phyloP scores from a whole-genome alignment of 192 early-diverging fungal genomes.

The Linnemannia schmuckeri region DNA sequence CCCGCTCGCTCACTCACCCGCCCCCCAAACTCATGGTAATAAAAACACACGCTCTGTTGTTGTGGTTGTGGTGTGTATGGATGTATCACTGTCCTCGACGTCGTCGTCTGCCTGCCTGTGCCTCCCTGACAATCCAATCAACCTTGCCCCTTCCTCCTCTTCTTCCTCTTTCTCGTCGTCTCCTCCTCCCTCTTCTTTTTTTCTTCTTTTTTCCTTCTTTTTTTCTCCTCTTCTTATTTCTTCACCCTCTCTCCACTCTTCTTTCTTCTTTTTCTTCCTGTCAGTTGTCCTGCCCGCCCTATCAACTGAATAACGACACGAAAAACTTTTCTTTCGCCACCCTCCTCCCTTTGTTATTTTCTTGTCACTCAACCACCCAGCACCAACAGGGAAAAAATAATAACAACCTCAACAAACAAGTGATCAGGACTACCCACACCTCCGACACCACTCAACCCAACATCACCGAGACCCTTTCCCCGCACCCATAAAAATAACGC shows the following conservation, averaged over 20 bases:
- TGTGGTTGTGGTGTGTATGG: background rate
- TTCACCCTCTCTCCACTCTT: background rate
- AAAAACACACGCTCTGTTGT: background rate
- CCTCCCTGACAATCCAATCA: background rate
- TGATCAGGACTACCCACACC: background rate
- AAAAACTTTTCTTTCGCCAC: background rate
- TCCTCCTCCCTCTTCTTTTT: background rate
- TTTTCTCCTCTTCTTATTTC: background rate
- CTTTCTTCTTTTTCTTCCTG: conserved; percentile 1
- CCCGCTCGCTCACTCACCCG: too few species aligned
- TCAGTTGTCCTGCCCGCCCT: background rate
- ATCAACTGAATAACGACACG: background rate
- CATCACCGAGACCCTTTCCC: conserved; percentile 1
- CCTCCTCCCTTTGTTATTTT: background rate
- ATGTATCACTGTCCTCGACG: background rate
- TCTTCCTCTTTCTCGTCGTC: background rate
- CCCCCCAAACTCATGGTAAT: background rate
- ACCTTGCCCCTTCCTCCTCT: background rate
- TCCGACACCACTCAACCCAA: background rate
- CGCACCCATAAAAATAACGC: background rate
- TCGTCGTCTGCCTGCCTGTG: background rate
- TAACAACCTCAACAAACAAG: background rate
- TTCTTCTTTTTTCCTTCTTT: conserved; percentile 1
- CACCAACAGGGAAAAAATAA: background rate
- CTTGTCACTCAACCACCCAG: background rate